A percentile compares a stretch with the other conserved stretches of the same genome.
Evolutionary conservation across 2,329 filamentous ascomycete genomes (phyloP).

Genomic region (Diplodia sapinea): DNA sequence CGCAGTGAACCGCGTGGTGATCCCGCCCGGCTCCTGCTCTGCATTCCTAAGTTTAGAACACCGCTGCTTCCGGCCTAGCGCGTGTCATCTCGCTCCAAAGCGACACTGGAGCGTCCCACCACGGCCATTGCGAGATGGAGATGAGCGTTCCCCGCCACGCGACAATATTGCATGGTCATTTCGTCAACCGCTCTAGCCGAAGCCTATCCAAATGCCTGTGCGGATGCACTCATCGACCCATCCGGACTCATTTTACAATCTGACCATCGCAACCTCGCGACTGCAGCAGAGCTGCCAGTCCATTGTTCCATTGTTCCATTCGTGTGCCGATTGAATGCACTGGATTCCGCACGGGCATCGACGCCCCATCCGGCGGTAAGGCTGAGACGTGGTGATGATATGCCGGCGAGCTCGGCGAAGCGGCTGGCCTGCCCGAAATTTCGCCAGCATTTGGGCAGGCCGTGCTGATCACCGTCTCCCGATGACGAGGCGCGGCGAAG

Average conservation of each 20-base stretch:
- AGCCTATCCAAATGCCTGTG: background rate
- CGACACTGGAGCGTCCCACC: constrained; percentile 17
- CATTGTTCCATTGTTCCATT: background rate
- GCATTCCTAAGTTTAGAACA: constrained; percentile 15
- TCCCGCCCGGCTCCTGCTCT: constrained; percentile 4
- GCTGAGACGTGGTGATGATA: constrained; percentile 18
- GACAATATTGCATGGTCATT: background rate
- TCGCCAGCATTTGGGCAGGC: constrained; percentile 4
- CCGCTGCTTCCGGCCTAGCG: background rate
- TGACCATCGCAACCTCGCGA: background rate
- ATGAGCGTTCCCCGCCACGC: constrained; percentile 14
- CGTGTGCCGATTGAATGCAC: background rate
- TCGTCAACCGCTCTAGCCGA: constrained; percentile 6
- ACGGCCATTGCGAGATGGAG: constrained; percentile 16
- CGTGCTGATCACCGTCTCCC: constrained; percentile 12
- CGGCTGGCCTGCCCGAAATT: constrained; percentile 19
- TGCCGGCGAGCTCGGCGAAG: constrained; percentile 18
- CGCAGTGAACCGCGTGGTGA: constrained; percentile 3
- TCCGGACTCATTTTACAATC: background rate
- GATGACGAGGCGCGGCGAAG: constrained; percentile 20
- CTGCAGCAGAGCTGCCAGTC: background rate
- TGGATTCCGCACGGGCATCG: background rate
- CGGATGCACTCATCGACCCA: background rate
- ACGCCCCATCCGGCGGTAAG: constrained; percentile 4
- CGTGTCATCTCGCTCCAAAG: constrained; percentile 13